A percentile compares a stretch with the other conserved stretches of the same genome.
These are phyloP conservation scores for Apiospora aurea DNA, from an alignment of 2,329 filamentous ascomycete genomes.

Conservation along the genomic window DNA sequence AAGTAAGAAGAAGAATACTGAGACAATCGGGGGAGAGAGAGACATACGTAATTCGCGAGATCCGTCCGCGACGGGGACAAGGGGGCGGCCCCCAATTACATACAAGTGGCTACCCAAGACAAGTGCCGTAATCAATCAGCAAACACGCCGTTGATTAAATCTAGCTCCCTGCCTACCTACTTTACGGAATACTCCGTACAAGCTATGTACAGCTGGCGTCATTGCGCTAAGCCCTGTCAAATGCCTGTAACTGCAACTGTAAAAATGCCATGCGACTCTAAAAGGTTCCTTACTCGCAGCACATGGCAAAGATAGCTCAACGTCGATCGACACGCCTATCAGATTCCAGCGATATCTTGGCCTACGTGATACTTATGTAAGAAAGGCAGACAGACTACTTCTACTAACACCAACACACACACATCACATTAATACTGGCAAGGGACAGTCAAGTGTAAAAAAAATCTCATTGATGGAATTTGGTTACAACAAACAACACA, in stretches of 20 bases:
- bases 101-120: neutral
- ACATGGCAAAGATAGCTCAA: neutral
- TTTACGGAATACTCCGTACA: neutral
- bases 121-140: neutral
- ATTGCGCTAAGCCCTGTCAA: conserved; percentile 8
- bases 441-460: neutral
- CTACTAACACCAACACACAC: neutral
- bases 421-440: neutral
- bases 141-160: neutral
- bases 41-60: conserved; percentile 9
- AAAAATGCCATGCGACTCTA: neutral
- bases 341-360: neutral
- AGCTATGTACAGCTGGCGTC: neutral
- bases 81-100: neutral
- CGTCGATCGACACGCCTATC: neutral
- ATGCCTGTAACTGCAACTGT: neutral
- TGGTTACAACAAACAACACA: conserved; percentile 16
- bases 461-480: conserved; percentile 1
- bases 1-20: neutral
- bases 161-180: neutral
- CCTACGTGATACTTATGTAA: neutral
- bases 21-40: neutral
- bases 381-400: neutral
- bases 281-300: neutral
- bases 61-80: neutral